A percentile compares a stretch with the other conserved stretches of the same genome.
These are phyloP conservation scores for Chlorella vulgaris DNA, from an alignment of 139 green algal species.

Conservation along the genomic window DNA sequence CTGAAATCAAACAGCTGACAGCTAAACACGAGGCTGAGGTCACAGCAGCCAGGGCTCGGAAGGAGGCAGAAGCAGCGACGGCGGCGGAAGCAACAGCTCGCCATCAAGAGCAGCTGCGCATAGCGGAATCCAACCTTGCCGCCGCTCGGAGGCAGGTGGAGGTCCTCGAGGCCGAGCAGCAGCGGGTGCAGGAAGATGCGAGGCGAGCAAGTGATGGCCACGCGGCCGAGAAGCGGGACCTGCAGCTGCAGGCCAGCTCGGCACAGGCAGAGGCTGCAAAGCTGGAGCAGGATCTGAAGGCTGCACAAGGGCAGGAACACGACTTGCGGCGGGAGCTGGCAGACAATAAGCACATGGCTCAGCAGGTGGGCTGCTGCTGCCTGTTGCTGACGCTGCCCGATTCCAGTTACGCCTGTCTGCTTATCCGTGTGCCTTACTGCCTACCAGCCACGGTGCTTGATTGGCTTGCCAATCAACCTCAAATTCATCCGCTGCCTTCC, in stretches of 20 bases:
- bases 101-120: not conserved
- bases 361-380: conserved; percentile 11
- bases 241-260: conserved; percentile 11
- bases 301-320: not conserved
- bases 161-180: not conserved
- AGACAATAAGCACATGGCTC: not conserved
- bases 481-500: not conserved
- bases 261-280: not conserved
- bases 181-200: conserved; percentile 14
- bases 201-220: not conserved
- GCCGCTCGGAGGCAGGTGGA: conserved; percentile 7
- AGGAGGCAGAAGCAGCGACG: not conserved
- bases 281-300: conserved; percentile 4
- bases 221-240: not conserved
- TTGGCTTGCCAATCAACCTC: not conserved
- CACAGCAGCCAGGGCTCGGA: not conserved
- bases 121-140: not conserved
- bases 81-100: not conserved
- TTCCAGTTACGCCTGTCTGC: too few relatives aligned
- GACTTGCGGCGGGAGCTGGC: not conserved
- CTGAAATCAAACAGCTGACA: not conserved
- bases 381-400: too few relatives aligned
- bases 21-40: not conserved
- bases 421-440: not conserved
- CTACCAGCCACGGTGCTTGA: too few relatives aligned